Evolutionary conservation across 2,329 filamentous ascomycete species (phyloP).

Genomic region (Alternaria gaisen): DNA sequence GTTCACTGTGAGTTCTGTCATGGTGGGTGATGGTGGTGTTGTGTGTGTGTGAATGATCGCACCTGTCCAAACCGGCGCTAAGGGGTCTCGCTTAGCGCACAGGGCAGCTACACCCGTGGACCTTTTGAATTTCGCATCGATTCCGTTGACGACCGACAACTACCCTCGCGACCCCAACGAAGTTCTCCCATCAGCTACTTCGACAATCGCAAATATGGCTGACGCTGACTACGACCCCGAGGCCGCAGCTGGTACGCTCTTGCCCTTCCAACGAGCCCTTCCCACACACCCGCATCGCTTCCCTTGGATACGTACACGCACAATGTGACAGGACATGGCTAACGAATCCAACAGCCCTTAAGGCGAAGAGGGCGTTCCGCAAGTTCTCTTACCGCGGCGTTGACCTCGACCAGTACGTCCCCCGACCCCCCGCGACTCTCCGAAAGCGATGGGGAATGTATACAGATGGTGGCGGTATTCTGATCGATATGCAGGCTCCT

Average conservation of each 20-base stretch:
- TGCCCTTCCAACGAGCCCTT: constrained; percentile 20
- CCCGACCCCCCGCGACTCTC: constrained; percentile 11
- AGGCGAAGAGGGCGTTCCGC: constrained; percentile 99
- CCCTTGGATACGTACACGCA: constrained; percentile 8
- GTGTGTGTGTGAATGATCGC: neutral
- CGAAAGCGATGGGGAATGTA: constrained; percentile 3
- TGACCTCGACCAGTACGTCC: constrained; percentile 96
- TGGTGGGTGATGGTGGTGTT: constrained; percentile 1
- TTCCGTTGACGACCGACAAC: constrained; percentile 35
- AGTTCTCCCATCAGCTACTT: constrained; percentile 55
- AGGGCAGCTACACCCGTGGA: constrained; percentile 12
- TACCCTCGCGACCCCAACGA: constrained; percentile 46
- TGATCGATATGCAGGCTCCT: constrained; percentile 75
- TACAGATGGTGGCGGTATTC: constrained; percentile 17
- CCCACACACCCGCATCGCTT: constrained; percentile 19
- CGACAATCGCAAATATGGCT: constrained; percentile 76
- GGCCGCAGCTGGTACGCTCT: constrained; percentile 74
- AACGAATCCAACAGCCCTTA: constrained; percentile 74
- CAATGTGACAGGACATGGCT: constrained; percentile 31
- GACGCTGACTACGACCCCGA: constrained; percentile 75
- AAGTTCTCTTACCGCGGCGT: constrained; percentile 99
- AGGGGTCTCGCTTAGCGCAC: constrained; percentile 18
- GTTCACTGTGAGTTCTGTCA: neutral
- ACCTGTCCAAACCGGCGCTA: constrained; percentile 13
- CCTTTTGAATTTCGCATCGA: constrained; percentile 7